Conservation (phyloP, 768 basidiomycete genomes). For the Artomyces pyxidatus region DNA sequence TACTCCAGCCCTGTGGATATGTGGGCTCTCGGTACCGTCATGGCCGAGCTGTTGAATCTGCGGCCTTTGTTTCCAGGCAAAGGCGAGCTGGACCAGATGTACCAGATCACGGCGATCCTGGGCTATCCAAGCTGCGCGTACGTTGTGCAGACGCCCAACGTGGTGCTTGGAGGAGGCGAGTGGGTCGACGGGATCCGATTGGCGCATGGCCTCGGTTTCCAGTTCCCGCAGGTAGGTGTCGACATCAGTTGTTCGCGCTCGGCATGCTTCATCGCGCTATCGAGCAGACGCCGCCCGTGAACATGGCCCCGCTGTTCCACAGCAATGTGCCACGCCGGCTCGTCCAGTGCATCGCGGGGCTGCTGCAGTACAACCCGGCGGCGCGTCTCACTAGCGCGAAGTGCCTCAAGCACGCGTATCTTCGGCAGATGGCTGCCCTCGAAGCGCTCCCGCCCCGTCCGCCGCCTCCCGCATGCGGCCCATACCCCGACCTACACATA, state of each 20-base stretch:
- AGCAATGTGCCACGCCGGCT: too few relatives aligned
- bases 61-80: constrained; percentile 91
- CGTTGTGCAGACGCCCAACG: constrained; percentile 63
- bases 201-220: constrained; percentile 76
- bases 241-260: constrained; percentile 1
- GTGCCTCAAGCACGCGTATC: too few relatives aligned
- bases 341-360: too few relatives aligned
- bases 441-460: too few relatives aligned
- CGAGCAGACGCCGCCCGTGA: too few relatives aligned
- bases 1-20: constrained; percentile 96
- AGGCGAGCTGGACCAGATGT: constrained; percentile 88
- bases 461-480: too few relatives aligned
- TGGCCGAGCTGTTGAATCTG: constrained; percentile 91
- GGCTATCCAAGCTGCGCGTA: constrained; percentile 87
- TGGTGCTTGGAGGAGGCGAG: constrained; percentile 73
- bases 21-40: constrained; percentile 97
- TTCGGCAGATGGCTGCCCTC: too few relatives aligned
- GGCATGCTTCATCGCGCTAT: too few relatives aligned
- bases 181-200: constrained; percentile 85
- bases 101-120: constrained; percentile 82
- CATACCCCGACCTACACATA: too few relatives aligned
- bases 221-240: constrained; percentile 75
- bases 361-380: too few relatives aligned
- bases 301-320: too few relatives aligned
- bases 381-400: too few relatives aligned